These are phyloP conservation scores for Citropsis articulata DNA, from an alignment of 345 rosid genomes.

Conservation along the genomic window DNA sequence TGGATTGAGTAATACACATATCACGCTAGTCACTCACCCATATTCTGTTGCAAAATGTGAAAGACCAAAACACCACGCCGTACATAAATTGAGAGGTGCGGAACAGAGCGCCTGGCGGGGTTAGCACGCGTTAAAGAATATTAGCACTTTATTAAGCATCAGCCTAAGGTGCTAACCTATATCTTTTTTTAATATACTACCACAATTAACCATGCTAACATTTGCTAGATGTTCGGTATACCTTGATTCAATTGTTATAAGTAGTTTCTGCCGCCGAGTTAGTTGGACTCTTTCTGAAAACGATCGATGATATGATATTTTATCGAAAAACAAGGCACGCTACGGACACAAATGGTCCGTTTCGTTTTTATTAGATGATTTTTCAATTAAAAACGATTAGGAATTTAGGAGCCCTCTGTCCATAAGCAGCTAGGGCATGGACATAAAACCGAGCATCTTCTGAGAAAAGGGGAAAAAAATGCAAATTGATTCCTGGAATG, in stretches of 20 bases:
- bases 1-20: background rate
- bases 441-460: background rate
- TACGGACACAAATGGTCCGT: background rate
- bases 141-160: background rate
- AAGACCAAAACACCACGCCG: background rate
- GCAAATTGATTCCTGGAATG: background rate
- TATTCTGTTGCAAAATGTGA: constrained; percentile 7
- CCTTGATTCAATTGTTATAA: background rate
- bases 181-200: background rate
- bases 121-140: constrained; percentile 19
- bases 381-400: too few species aligned
- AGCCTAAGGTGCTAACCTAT: background rate
- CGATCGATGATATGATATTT: background rate
- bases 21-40: constrained; percentile 1
- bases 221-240: background rate
- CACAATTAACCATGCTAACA: background rate
- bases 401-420: background rate
- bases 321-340: background rate
- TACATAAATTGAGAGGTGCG: constrained; percentile 15
- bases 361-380: background rate
- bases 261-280: background rate
- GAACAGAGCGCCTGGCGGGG: constrained; percentile 9
- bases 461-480: background rate
- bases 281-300: too few species aligned
- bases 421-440: background rate